These are phyloP conservation scores for Russula griseocarnosa DNA, from an alignment of 768 basidiomycete genomes.

Conservation along the genomic window DNA sequence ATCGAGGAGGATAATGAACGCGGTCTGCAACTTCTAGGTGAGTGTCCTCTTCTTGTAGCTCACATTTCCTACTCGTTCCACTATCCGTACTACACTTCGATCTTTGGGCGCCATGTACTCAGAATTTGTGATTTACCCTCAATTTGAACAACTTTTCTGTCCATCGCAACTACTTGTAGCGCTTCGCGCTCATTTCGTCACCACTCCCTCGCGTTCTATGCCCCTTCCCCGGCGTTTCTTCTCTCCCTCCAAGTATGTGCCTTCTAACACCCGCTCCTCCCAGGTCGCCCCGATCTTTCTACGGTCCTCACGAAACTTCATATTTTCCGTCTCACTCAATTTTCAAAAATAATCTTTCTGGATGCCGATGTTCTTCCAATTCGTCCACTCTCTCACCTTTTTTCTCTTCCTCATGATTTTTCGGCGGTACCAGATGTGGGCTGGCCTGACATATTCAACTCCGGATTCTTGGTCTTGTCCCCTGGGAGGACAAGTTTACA, in stretches of 20 bases:
- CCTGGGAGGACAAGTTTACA: conserved; percentile 82
- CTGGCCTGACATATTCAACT: conserved; percentile 99
- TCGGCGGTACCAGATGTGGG: conserved; percentile 95
- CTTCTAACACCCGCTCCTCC: conserved; percentile 3
- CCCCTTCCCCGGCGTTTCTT: not conserved
- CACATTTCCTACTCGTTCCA: not conserved
- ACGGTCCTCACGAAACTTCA: conserved; percentile 96
- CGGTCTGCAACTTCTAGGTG: conserved; percentile 80
- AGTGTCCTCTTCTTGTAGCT: conserved; percentile 33
- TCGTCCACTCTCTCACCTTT: conserved; percentile 89
- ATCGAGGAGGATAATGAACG: conserved; percentile 65
- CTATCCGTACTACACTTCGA: not conserved
- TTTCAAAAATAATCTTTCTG: conserved; percentile 81
- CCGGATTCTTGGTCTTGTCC: conserved; percentile 84
- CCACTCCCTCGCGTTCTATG: not conserved
- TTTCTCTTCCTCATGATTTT: conserved; percentile 75
- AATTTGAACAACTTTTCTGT: not conserved
- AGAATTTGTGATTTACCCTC: not conserved
- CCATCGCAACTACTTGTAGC: not conserved
- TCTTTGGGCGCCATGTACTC: not conserved
- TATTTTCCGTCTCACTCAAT: conserved; percentile 87
- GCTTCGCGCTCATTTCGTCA: not conserved
- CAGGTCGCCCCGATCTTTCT: conserved; percentile 91
- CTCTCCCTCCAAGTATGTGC: not conserved
- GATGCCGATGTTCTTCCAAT: conserved; percentile 90